Evolutionary conservation across 345 rosid genomes (phyloP).

Genomic region (Adansonia digitata): DNA sequence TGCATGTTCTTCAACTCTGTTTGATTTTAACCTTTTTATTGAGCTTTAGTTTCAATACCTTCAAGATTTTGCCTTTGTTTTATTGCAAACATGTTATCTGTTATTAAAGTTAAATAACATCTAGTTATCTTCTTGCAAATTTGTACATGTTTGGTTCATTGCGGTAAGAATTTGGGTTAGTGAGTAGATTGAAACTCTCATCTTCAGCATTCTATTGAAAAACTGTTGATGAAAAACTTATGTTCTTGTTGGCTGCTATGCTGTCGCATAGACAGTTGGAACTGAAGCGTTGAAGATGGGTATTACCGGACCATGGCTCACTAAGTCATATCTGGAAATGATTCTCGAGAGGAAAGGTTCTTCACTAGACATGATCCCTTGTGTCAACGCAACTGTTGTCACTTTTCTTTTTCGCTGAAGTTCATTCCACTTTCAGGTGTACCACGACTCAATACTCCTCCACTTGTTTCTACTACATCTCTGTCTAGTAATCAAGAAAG

Average conservation of each 20-base stretch:
- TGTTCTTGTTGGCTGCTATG: conserved; percentile 18
- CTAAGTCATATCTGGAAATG: conserved; percentile 92
- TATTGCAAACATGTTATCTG: not conserved
- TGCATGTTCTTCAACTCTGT: not conserved
- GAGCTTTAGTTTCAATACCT: not conserved
- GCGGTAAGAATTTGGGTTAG: not conserved
- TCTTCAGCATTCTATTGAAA: not conserved
- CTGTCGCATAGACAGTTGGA: conserved; percentile 72
- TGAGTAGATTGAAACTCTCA: not conserved
- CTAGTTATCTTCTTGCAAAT: not conserved
- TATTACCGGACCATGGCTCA: conserved; percentile 84
- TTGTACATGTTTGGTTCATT: not conserved
- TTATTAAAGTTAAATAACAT: not conserved
- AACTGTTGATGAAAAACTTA: conserved; percentile 2
- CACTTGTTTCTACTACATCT: conserved; percentile 52
- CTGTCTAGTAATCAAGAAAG: conserved; percentile 52
- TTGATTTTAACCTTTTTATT: not conserved
- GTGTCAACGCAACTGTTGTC: conserved; percentile 18
- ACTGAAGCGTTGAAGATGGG: conserved; percentile 83
- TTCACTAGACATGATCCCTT: conserved; percentile 14
- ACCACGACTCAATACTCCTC: conserved; percentile 94
- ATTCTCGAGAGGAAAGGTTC: conserved; percentile 92
- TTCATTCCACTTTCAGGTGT: conserved; percentile 60
- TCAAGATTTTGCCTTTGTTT: too few relatives aligned
- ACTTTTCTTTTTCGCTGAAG: conserved; percentile 15